Evolutionary conservation across 2,329 filamentous ascomycete genomes (phyloP).

Genomic region (Clonostachys rhizophaga): DNA sequence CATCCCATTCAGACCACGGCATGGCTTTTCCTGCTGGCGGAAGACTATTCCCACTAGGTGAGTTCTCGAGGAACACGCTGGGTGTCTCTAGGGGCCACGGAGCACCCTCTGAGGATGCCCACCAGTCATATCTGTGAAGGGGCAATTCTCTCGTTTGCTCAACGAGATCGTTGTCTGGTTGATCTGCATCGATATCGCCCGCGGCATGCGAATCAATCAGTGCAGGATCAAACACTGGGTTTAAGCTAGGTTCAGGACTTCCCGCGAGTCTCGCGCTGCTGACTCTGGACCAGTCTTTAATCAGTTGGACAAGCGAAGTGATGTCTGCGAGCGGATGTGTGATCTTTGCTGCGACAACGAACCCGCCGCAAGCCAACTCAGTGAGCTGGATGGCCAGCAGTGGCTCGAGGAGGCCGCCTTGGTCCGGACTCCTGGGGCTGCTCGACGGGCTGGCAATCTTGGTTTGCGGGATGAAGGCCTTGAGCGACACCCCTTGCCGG

Average conservation of each 20-base stretch:
- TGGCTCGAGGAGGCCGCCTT: background rate
- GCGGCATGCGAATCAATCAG: constrained; percentile 9
- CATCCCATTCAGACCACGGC: constrained; percentile 16
- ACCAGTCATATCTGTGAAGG: constrained; percentile 16
- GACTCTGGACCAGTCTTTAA: constrained; percentile 12
- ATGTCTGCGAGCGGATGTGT: constrained; percentile 15
- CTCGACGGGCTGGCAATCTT: background rate
- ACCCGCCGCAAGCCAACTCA: constrained; percentile 9
- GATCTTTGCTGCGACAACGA: constrained; percentile 9
- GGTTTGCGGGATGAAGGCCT: constrained; percentile 3
- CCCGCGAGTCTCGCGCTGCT: background rate
- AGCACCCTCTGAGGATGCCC: constrained; percentile 4
- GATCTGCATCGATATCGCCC: constrained; percentile 8
- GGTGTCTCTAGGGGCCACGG: constrained; percentile 8
- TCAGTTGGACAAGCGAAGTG: constrained; percentile 8
- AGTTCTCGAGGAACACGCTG: constrained; percentile 1
- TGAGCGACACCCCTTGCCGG: constrained; percentile 2
- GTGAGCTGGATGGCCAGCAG: constrained; percentile 13
- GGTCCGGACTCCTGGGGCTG: constrained; percentile 1
- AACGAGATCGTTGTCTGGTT: constrained; percentile 4
- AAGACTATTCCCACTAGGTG: background rate
- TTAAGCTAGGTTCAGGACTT: rapidly evolving
- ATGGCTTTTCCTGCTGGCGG: constrained; percentile 6
- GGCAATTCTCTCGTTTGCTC: constrained; percentile 5
- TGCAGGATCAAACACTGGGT: constrained; percentile 3